These are phyloP conservation scores for Marasmius fiardii DNA, from an alignment of 1,284 basidiomycete genomes.

Conservation along the genomic window DNA sequence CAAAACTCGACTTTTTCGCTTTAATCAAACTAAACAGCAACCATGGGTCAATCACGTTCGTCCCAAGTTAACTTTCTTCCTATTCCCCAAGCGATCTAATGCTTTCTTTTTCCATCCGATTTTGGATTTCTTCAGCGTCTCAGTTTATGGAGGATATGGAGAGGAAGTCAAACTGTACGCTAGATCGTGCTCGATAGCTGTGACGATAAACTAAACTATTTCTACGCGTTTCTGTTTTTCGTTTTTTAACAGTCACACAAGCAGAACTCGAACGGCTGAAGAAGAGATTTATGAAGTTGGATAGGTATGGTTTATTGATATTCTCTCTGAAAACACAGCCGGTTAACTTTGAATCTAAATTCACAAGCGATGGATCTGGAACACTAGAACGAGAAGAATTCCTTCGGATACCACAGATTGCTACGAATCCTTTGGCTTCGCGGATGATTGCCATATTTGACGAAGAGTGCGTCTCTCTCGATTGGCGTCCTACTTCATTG, in stretches of 20 bases:
- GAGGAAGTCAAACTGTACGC: constrained; percentile 87
- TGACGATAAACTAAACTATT: background rate
- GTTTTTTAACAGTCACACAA: constrained; percentile 90
- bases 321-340: background rate
- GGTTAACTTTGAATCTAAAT: constrained; percentile 4
- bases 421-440: constrained; percentile 94
- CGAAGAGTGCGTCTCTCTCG: constrained; percentile 73
- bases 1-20: background rate
- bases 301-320: constrained; percentile 54
- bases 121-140: constrained; percentile 51
- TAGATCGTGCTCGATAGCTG: background rate
- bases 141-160: constrained; percentile 96
- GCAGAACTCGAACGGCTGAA: constrained; percentile 92
- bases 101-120: background rate
- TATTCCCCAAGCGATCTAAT: constrained; percentile 1
- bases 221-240: constrained; percentile 1
- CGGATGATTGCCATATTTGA: constrained; percentile 99
- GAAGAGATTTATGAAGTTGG: constrained; percentile 99
- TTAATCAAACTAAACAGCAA: background rate
- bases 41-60: constrained; percentile 67
- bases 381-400: constrained; percentile 99
- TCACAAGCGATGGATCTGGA: constrained; percentile 94
- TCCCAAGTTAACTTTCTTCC: constrained; percentile 18
- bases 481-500: background rate
- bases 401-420: constrained; percentile 97